Base-by-base conservation (phyloP, 2,329 filamentous ascomycete species). In the Colletotrichum tamarilloi region DNA sequence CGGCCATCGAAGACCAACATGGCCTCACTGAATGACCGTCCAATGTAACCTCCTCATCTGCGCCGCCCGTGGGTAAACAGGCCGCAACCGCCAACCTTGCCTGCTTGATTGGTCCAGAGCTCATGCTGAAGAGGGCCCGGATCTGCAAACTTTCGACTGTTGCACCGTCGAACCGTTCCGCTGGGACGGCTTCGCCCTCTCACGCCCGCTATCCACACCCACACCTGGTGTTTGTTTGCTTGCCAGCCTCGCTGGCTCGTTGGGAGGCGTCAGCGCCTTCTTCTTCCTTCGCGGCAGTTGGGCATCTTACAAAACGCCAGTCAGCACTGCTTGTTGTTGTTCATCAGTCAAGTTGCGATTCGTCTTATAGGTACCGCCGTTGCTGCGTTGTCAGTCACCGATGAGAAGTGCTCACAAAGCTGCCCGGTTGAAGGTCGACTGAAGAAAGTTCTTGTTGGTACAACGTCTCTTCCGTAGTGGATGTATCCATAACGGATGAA, bases 61-160 rank as follows among this genome's bases (percentile, higher is more conserved):
- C 66, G 69, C n/a, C 59, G 30, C 53, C 59, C 62, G 71, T 62
- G 68, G 62, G 22, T 63, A 55, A 68, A 70, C 67, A 71, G 62
- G 55, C 53, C 52, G 38, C 58, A 58, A 57, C 68, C 57, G 68
- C 68, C 72, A 74, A 58, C 46, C 55, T 42, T 46, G 30, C n/a
- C 22, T 19, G 46, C 16, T n/a, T 22, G 7, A 74, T 74, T 74
- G 62, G 72, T 19, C 38, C 26, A 58, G 46, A 49, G n/a, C 67
- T 35, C 24, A 19, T 67, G 67, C 46, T 56, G 59, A 49, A 64
- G 52, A 68, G 57, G 72, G 68, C 49, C 67, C 56, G 38, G 72
- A 74, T 74, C 72, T 72, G 72, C 72, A 74, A 62, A 63, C 72
- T 53, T 67, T 69, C 72, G 65, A 72, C 62, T 28, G 62, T 72